Base-by-base conservation (phyloP, 495 filamentous ascomycete species). In the Penicillium roqueforti region DNA sequence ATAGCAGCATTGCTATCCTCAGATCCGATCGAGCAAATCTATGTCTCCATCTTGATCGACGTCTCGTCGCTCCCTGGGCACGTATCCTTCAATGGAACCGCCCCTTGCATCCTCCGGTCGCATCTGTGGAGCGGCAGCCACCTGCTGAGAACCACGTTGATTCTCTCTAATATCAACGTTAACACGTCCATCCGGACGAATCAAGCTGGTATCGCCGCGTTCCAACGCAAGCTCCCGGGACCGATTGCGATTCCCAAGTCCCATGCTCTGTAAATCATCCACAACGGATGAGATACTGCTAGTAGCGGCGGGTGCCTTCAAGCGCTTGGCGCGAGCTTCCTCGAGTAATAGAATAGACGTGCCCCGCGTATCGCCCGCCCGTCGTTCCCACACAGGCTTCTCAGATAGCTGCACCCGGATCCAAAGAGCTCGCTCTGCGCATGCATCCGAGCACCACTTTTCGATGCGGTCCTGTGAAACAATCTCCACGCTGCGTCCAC, bases 361-460 rank as follows among this genome's bases (percentile, higher is more conserved):
- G 26, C 68, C 68, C 9, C 69, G 68, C 14, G 51, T 49, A 25
- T 73, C 65, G 18, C 71, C 68, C 20, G 70, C 78, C 9, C 75
- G 77, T 42, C 90, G 77, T 61, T 86, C 79, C 88, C 89, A 93
- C 7, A 86, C 86, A 0, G 89, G 88, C 54, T 83, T 81, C 56
- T 88, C 84, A 32, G 73, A 83, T 23, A 98, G 78, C 72, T 98
- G 93, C 36, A 92, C 87, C 58, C 88, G 86, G 54, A 98, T 75
- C 68, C 88, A 95, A 58, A 95, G 72, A 16, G 88, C 91, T 34
- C 86, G 77, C 57, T 83, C 78, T 1, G 85, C 87, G 76, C 93
- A 98, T 16, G 74, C 75, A 40, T 87, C 80, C 1, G 84, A 87
- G 66, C 93, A 98, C 89, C 95, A 98, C 63, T 86, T 85, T 69